Base-by-base conservation (phyloP, 2,329 filamentous ascomycete species). In the Colletotrichum plurivorum region DNA sequence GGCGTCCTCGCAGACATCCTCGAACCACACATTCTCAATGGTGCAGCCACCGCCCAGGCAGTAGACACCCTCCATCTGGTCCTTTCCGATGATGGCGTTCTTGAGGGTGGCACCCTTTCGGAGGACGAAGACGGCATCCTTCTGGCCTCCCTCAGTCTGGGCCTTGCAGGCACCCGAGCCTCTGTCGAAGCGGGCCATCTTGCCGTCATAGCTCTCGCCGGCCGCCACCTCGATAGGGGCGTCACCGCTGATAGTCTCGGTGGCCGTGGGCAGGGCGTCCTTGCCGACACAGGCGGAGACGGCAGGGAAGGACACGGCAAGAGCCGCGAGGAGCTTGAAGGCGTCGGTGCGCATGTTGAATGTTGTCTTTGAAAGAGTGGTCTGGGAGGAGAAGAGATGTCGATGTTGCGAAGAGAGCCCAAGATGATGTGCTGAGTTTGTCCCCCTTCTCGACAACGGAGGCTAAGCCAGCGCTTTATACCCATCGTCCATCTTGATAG, bases 81-180 rank as follows among this genome's bases (percentile, higher is more conserved):
- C 72, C 48, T 78, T 76, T 67, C 84, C 84, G 22, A 85, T 85
- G 71, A 84, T 84, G 59, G 82, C 84, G 66, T 85, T 85, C 66
- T 77, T 80, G 51, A 85, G 77, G 1, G 81, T 83, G 9, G 83
- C 84, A 1, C 84, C 83, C 5, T 76, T 67, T 31, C 79, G 76
- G 4, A 84, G 77, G 59, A 82, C 75, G 71, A 84, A 84, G 62
- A 84, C 81, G 31, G 82, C 80, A 55, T 86, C 84, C 0, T 77
- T 69, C 71, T 82, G 76, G 52, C 78, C 77, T 57, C 83, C 83
- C 73, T 86, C 84, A 10, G 74, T 75, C 71, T 85, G 80, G 12
- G 76, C 80, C 20, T 75, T 79, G 77, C 84, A 86, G 56, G 78
- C 78, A 25, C 78, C 78, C 4, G 76, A 73, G n/a, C 81, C 80